Evolutionary conservation across 2,329 filamentous ascomycete genomes (phyloP).

Genomic region (Myriosclerotinia curreyana): DNA sequence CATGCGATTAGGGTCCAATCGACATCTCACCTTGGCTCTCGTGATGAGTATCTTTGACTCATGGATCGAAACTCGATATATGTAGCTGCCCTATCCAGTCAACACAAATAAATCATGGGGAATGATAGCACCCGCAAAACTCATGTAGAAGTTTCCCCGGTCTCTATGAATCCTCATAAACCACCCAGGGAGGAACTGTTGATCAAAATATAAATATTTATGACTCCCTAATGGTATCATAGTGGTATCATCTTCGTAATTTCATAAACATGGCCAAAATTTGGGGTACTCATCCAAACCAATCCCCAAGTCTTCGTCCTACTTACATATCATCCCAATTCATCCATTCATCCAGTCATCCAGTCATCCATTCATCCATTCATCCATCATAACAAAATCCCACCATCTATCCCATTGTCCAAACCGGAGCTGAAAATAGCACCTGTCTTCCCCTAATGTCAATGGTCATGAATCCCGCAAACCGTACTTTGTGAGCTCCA

Average conservation of each 20-base stretch:
- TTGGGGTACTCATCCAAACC: not conserved
- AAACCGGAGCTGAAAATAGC: conserved; percentile 72
- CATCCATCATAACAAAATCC: not conserved
- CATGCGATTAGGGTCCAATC: no score
- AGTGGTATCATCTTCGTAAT: not conserved
- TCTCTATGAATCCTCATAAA: not conserved
- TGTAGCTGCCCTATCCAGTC: not conserved
- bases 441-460: conserved; percentile 76
- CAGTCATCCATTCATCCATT: not conserved
- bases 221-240: not conserved
- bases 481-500: conserved; percentile 56
- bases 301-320: not conserved
- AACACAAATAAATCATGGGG: no score
- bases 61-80: no score
- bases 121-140: not conserved
- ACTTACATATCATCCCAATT: not conserved
- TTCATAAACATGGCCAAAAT: conserved; percentile 1
- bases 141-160: not conserved
- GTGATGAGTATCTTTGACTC: no score
- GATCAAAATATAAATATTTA: not conserved
- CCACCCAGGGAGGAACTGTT: not conserved
- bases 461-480: conserved; percentile 69
- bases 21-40: no score
- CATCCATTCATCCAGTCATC: conserved; percentile 11
- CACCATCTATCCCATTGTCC: conserved; percentile 47